A percentile compares a stretch with the other conserved stretches of the same genome.
Conservation (phyloP, 2,329 filamentous ascomycete species). For the Neonectria coccinea region DNA sequence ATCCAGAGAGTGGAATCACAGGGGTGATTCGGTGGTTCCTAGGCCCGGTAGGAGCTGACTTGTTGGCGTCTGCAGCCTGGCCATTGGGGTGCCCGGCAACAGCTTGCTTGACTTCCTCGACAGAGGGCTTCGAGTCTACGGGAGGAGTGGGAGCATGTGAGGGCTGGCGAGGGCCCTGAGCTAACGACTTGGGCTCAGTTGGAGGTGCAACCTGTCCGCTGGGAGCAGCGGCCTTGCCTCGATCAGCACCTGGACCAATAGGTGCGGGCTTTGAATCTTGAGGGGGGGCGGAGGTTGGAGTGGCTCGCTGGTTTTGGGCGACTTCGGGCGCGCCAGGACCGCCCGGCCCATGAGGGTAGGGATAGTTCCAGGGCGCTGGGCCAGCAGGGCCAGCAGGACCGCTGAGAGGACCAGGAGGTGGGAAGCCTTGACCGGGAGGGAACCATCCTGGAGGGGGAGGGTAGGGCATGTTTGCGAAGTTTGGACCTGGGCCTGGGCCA, state of each 20-base stretch:
- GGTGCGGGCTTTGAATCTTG: conserved; percentile 62
- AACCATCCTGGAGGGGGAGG: conserved; percentile 84
- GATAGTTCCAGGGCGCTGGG: conserved; percentile 69
- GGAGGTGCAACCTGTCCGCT: conserved; percentile 59
- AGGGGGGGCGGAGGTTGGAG: conserved; percentile 56
- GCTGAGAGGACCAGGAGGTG: conserved; percentile 64
- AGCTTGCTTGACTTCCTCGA: conserved; percentile 56
- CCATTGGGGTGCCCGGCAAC: conserved; percentile 58
- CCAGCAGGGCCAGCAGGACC: conserved; percentile 73
- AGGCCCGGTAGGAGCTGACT: conserved; percentile 60
- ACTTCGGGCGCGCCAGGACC: conserved; percentile 66
- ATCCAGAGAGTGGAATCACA: conserved; percentile 72
- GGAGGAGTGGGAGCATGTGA: conserved; percentile 71
- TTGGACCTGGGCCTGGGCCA: conserved; percentile 67
- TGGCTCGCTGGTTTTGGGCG: conserved; percentile 65
- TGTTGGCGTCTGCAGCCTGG: conserved; percentile 51
- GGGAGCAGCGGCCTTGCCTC: conserved; percentile 60
- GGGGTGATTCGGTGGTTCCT: conserved; percentile 69
- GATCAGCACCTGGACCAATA: conserved; percentile 63
- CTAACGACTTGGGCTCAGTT: conserved; percentile 65
- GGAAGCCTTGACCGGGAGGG: conserved; percentile 81
- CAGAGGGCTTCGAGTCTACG: conserved; percentile 75
- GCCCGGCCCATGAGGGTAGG: conserved; percentile 69
- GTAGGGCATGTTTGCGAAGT: conserved; percentile 81
- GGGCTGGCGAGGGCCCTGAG: conserved; percentile 60